A percentile compares a stretch with the other conserved stretches of the same genome.
These are phyloP conservation scores for Raffaelea deltoideospora DNA, from an alignment of 2,329 filamentous ascomycete genomes.

Conservation along the genomic window DNA sequence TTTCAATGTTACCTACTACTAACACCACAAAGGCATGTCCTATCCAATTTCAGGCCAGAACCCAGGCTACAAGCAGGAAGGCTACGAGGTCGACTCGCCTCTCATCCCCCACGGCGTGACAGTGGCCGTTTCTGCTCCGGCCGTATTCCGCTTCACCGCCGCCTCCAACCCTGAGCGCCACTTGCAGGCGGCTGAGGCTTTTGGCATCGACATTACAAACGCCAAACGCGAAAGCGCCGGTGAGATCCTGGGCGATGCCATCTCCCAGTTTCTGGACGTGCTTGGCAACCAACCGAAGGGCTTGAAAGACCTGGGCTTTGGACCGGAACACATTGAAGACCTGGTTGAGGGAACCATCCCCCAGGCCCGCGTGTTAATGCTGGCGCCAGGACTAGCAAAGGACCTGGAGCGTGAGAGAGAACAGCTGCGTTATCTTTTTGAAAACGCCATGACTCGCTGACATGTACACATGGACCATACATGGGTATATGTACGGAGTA, in stretches of 20 bases:
- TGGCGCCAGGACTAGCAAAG: conserved; percentile 66
- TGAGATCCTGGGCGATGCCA: conserved; percentile 70
- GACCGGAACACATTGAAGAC: conserved; percentile 55
- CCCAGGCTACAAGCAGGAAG: conserved; percentile 71
- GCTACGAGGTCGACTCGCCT: conserved; percentile 62
- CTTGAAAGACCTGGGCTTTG: conserved; percentile 71
- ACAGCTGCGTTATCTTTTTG: conserved; percentile 55
- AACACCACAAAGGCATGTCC: conserved; percentile 56
- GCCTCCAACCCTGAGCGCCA: conserved; percentile 76
- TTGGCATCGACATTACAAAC: conserved; percentile 56
- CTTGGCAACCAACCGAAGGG: conserved; percentile 86
- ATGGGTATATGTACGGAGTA: background rate
- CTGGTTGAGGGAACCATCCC: conserved; percentile 92
- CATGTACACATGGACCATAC: too few relatives aligned
- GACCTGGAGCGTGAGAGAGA: conserved; percentile 58
- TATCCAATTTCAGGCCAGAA: conserved; percentile 97
- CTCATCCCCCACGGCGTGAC: conserved; percentile 95
- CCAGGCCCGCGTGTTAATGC: conserved; percentile 76
- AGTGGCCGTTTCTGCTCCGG: conserved; percentile 39
- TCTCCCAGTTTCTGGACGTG: conserved; percentile 64
- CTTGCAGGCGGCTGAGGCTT: conserved; percentile 36
- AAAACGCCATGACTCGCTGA: conserved; percentile 30
- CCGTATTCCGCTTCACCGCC: conserved; percentile 37
- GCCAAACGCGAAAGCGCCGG: conserved; percentile 84
- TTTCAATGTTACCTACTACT: background rate